Conservation (phyloP, 2,329 filamentous ascomycete genomes). For the Xylariales sp. region DNA sequence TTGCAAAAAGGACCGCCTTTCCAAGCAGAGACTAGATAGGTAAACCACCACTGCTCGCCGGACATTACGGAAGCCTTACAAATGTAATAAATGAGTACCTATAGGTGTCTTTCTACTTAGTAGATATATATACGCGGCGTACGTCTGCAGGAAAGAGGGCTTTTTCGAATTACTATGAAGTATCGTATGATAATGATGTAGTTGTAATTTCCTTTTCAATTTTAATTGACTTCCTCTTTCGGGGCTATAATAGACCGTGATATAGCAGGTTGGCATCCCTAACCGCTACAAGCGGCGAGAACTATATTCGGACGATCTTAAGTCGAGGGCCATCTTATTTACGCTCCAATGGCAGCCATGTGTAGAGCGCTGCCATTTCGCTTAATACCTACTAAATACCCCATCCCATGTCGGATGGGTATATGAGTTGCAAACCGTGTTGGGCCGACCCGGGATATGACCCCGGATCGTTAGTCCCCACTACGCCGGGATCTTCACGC, state of each 20-base stretch:
- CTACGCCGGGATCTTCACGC: slow-evolving; percentile 6
- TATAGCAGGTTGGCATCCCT: not conserved
- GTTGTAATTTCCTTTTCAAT: not conserved
- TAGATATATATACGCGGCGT: not conserved
- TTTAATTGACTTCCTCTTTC: slow-evolving; percentile 20
- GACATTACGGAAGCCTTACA: not conserved
- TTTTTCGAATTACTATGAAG: slow-evolving; percentile 16
- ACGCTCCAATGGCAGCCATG: not conserved
- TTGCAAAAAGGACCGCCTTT: not conserved
- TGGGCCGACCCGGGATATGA: slow-evolving; percentile 18
- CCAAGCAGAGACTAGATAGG: no score
- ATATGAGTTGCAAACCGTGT: slow-evolving; percentile 2
- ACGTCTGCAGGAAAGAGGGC: not conserved
- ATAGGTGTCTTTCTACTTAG: not conserved
- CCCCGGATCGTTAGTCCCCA: slow-evolving; percentile 19
- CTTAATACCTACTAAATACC: slow-evolving; percentile 9
- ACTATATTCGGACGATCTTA: slow-evolving; percentile 26
- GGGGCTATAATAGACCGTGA: not conserved
- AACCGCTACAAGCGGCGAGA: not conserved
- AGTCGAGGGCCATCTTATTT: not conserved
- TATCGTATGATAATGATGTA: slow-evolving; percentile 23
- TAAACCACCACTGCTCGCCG: not conserved
- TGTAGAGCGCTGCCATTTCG: slow-evolving; percentile 18
- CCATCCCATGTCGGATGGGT: not conserved
- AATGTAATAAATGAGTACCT: not conserved